Evolutionary conservation across 768 basidiomycete genomes (phyloP).

Genomic region (Hericium rajendrae): DNA sequence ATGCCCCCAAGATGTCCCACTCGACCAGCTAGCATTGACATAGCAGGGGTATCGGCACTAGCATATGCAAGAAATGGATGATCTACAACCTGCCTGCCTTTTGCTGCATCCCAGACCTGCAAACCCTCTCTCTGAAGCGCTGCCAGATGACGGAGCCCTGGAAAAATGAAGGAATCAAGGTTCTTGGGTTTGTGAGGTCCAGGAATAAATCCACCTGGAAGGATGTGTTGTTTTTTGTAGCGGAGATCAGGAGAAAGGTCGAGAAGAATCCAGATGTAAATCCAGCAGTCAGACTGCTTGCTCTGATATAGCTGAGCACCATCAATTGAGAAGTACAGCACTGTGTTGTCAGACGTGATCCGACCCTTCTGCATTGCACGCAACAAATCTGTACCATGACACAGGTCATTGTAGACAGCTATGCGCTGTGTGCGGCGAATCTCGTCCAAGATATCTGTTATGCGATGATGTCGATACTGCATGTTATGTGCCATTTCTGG

Average conservation of each 20-base stretch:
- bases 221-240: constrained; percentile 22
- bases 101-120: constrained; percentile 16
- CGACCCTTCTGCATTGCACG: neutral
- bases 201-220: constrained; percentile 21
- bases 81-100: neutral
- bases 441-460: too few relatives aligned
- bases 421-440: too few relatives aligned
- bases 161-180: constrained; percentile 20
- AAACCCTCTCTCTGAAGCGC: constrained; percentile 20
- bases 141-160: constrained; percentile 24
- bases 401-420: constrained; percentile 2
- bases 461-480: too few relatives aligned
- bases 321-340: constrained; percentile 28
- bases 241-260: constrained; percentile 21
- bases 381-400: constrained; percentile 10
- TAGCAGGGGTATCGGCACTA: constrained; percentile 26
- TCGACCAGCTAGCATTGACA: constrained; percentile 23
- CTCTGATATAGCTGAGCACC: constrained; percentile 30
- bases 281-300: constrained; percentile 25
- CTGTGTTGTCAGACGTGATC: constrained; percentile 17
- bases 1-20: constrained; percentile 26
- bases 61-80: constrained; percentile 12
- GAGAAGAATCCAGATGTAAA: constrained; percentile 28
- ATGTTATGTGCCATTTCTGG: too few relatives aligned
- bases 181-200: constrained; percentile 26